phyloP scores from a whole-genome alignment of 2,329 filamentous ascomycete species.

The Beauveria varroae region DNA sequence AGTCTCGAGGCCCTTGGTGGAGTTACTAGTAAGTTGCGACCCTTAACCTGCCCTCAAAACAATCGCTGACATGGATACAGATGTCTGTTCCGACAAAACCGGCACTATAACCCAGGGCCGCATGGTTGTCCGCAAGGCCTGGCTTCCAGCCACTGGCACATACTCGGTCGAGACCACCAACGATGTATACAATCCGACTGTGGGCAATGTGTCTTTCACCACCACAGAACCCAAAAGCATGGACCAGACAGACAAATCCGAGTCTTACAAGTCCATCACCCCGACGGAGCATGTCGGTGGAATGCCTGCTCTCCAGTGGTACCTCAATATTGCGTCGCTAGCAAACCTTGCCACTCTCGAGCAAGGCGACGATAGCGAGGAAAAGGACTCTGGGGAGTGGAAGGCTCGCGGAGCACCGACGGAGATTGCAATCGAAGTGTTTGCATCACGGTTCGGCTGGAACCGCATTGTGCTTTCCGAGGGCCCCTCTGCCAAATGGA shows the following conservation, averaged over 20 bases:
- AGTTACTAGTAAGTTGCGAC: conserved; percentile 33
- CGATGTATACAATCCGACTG: conserved; percentile 23
- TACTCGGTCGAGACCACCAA: conserved; percentile 24
- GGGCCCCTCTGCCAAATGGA: conserved; percentile 22
- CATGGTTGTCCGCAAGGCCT: conserved; percentile 25
- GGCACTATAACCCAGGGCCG: conserved; percentile 28
- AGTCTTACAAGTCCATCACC: conserved; percentile 15
- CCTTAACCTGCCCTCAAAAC: not conserved
- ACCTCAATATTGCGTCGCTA: conserved; percentile 50
- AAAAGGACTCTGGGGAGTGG: conserved; percentile 27
- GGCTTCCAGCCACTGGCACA: conserved; percentile 23
- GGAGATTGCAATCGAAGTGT: conserved; percentile 51
- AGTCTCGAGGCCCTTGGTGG: conserved; percentile 42
- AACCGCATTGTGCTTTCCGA: conserved; percentile 25
- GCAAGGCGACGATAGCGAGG: conserved; percentile 23
- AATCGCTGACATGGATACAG: conserved; percentile 1
- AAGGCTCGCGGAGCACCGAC: conserved; percentile 41
- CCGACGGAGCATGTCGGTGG: conserved; percentile 31
- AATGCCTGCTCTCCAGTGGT: conserved; percentile 36
- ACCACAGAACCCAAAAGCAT: conserved; percentile 14
- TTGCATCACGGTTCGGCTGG: conserved; percentile 45
- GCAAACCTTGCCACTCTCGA: conserved; percentile 55
- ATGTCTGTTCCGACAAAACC: conserved; percentile 26
- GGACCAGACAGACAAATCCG: conserved; percentile 4
- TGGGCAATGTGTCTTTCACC: conserved; percentile 16